Conservation (phyloP, 345 rosid species). For the Brassica juncea region DNA sequence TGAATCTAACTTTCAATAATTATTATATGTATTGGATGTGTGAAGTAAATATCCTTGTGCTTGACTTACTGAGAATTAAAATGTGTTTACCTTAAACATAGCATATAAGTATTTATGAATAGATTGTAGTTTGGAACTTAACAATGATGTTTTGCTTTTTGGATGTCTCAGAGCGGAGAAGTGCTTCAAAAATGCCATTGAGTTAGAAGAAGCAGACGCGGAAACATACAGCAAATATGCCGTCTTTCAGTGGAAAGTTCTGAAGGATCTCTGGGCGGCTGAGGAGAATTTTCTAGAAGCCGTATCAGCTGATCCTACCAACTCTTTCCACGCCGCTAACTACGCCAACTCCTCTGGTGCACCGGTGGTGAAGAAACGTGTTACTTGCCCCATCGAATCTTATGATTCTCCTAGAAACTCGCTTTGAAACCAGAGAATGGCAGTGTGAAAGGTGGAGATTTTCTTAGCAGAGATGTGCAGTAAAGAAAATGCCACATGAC, state of each 20-base stretch:
- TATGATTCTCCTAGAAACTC: conserved; percentile 26
- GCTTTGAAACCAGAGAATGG: conserved; percentile 6
- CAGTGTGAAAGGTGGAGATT: neutral
- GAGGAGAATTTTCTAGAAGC: conserved; percentile 75
- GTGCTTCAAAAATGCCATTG: conserved; percentile 61
- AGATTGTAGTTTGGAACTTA: neutral
- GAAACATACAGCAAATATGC: conserved; percentile 65
- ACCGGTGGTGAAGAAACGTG: conserved; percentile 75
- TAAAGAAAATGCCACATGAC: neutral
- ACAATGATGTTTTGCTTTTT: conserved; percentile 10
- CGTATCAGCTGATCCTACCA: conserved; percentile 51
- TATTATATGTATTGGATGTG: neutral
- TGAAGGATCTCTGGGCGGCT: conserved; percentile 69
- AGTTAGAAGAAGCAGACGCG: conserved; percentile 57
- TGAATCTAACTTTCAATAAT: neutral
- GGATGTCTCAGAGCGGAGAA: conserved; percentile 72
- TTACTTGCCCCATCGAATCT: conserved; percentile 45
- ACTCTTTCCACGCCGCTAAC: conserved; percentile 52
- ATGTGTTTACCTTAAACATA: too few relatives aligned
- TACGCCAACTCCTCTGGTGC: conserved; percentile 70
- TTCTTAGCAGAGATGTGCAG: neutral
- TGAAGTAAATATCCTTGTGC: neutral
- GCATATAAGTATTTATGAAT: too few relatives aligned
- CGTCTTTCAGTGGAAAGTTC: conserved; percentile 63
- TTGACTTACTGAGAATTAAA: neutral